These are phyloP conservation scores for Vaucheria bursata DNA, from an alignment of 352 stramenopile species.

Conservation along the genomic window DNA sequence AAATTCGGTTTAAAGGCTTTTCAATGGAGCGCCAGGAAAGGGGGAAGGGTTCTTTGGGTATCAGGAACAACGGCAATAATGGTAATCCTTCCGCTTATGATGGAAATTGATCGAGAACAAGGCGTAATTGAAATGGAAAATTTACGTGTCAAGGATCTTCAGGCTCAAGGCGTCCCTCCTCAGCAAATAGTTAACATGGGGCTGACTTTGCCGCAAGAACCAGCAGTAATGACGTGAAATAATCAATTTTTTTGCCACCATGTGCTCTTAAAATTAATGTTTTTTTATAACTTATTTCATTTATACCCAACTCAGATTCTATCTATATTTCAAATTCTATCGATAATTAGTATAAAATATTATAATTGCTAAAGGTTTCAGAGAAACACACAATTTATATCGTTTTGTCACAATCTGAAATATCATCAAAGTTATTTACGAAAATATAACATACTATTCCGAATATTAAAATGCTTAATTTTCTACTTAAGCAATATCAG, in stretches of 20 bases:
- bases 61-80: conserved; percentile 7
- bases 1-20: background rate
- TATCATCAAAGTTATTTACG: too few relatives aligned
- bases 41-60: conserved; percentile 1
- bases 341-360: too few relatives aligned
- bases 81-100: conserved; percentile 6
- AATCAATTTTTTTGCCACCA: background rate
- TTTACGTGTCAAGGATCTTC: background rate
- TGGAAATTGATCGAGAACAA: conserved; percentile 12
- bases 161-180: background rate
- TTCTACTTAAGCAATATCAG: too few relatives aligned
- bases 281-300: too few relatives aligned
- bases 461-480: too few relatives aligned
- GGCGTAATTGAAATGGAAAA: background rate
- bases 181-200: background rate
- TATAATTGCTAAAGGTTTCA: too few relatives aligned
- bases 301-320: too few relatives aligned
- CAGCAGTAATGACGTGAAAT: background rate
- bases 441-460: too few relatives aligned
- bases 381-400: too few relatives aligned
- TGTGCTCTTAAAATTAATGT: too few relatives aligned
- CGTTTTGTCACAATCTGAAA: too few relatives aligned
- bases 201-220: background rate
- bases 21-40: conserved; percentile 4
- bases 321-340: too few relatives aligned